phyloP scores from a whole-genome alignment of 2,329 filamentous ascomycete species.

The Cladorrhinum sp. region DNA sequence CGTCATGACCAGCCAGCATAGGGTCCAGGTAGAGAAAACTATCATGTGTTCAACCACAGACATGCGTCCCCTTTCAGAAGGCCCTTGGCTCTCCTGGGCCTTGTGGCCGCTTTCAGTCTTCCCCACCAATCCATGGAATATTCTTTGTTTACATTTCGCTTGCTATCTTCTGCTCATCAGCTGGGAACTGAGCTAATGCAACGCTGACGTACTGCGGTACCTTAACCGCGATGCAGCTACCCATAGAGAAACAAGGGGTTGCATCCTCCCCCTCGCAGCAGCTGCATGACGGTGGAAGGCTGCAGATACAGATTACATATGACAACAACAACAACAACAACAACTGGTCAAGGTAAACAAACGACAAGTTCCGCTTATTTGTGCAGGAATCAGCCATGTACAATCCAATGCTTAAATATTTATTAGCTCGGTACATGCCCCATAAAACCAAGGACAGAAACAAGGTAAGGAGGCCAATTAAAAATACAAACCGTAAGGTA shows the following conservation, averaged over 20 bases:
- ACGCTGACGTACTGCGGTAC: conserved; percentile 3
- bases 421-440: too few relatives aligned
- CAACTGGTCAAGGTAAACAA: not conserved
- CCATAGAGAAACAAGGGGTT: not conserved
- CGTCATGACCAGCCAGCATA: not conserved
- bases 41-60: not conserved
- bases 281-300: not conserved
- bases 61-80: not conserved
- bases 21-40: not conserved
- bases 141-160: conserved; percentile 9
- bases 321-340: too few relatives aligned
- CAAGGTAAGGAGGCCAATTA: too few relatives aligned
- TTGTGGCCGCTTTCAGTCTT: too few relatives aligned
- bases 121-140: too few relatives aligned
- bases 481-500: too few relatives aligned
- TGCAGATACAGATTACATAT: not conserved
- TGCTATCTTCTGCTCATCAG: not conserved
- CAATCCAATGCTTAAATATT: too few relatives aligned
- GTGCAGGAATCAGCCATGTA: not conserved
- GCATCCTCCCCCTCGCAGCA: not conserved
- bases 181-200: conserved; percentile 3
- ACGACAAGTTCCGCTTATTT: not conserved
- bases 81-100: not conserved
- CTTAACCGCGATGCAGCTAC: not conserved
- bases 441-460: too few relatives aligned